Percentiles rank a stretch among this genome's conserved stretches.
Conservation (phyloP, 2,329 filamentous ascomycete genomes). For the Xylaria multiplex region DNA sequence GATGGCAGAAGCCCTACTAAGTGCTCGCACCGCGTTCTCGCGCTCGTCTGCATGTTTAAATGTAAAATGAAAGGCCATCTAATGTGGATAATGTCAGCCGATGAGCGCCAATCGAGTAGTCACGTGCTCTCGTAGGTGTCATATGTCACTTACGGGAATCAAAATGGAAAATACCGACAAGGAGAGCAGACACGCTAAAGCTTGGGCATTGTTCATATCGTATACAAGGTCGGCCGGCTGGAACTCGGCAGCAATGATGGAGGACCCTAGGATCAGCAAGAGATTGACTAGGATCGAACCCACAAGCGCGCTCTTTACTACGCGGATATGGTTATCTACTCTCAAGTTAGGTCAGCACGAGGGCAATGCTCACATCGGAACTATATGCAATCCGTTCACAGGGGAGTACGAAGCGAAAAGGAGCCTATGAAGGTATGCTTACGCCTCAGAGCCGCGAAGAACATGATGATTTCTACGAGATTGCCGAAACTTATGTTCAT, state of each 20-base stretch:
- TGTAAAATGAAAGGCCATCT: conserved; percentile 34
- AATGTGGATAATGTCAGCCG: conserved; percentile 8
- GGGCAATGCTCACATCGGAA: background rate
- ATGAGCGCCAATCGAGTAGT: background rate
- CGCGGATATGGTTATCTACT: conserved; percentile 76
- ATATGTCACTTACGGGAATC: conserved; percentile 25
- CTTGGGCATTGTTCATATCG: conserved; percentile 33
- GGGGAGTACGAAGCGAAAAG: background rate
- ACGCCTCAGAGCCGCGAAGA: conserved; percentile 27
- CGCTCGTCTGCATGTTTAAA: conserved; percentile 23
- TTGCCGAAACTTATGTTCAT: conserved; percentile 63
- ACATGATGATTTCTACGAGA: conserved; percentile 19
- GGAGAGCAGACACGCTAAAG: conserved; percentile 32
- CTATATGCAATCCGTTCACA: background rate
- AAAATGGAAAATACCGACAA: conserved; percentile 32
- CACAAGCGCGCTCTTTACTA: conserved; percentile 87
- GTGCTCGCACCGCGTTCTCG: conserved; percentile 22
- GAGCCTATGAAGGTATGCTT: conserved; percentile 16
- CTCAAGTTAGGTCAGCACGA: conserved; percentile 35
- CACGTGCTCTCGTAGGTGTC: conserved; percentile 1
- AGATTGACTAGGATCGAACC: conserved; percentile 89
- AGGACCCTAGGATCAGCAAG: conserved; percentile 88
- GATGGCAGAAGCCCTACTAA: conserved; percentile 27
- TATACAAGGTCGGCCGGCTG: conserved; percentile 30
- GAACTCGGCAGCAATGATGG: conserved; percentile 69